Evolutionary conservation across 495 filamentous ascomycete genomes (phyloP).

Genomic region (Podospora conica): DNA sequence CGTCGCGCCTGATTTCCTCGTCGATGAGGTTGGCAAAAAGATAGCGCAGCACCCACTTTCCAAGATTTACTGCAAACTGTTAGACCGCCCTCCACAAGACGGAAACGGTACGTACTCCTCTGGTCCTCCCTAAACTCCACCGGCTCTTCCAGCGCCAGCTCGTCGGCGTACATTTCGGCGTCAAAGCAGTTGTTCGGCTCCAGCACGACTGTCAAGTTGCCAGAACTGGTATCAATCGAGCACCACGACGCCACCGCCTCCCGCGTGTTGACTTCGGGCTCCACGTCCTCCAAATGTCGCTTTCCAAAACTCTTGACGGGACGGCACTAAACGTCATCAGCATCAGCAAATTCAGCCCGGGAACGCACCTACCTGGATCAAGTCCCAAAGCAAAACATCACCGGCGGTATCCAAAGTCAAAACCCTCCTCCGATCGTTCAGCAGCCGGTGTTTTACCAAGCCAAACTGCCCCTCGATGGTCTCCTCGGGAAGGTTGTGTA

Average conservation of each 20-base stretch:
- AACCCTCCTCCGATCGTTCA: conserved; percentile 86
- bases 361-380: conserved; percentile 57
- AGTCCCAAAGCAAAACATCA: conserved; percentile 94
- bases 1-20: conserved; percentile 79
- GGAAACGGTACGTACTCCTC: conserved; percentile 60
- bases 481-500: conserved; percentile 70
- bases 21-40: conserved; percentile 85
- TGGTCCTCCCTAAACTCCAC: conserved; percentile 87
- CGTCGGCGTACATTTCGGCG: conserved; percentile 94
- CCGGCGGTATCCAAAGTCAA: conserved; percentile 92
- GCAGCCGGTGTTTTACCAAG: conserved; percentile 82
- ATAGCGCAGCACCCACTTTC: conserved; percentile 93
- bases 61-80: conserved; percentile 69
- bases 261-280: conserved; percentile 75
- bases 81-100: not conserved
- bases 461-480: conserved; percentile 94
- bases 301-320: conserved; percentile 86
- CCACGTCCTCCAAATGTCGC: conserved; percentile 86
- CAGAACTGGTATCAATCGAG: conserved; percentile 86
- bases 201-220: conserved; percentile 79
- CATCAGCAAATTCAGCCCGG: conserved; percentile 10
- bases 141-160: conserved; percentile 63
- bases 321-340: conserved; percentile 54
- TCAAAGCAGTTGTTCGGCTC: conserved; percentile 97
- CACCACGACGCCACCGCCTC: conserved; percentile 95